phyloP scores from a whole-genome alignment of 2,329 filamentous ascomycete genomes.

The Neofusicoccum sp. region DNA sequence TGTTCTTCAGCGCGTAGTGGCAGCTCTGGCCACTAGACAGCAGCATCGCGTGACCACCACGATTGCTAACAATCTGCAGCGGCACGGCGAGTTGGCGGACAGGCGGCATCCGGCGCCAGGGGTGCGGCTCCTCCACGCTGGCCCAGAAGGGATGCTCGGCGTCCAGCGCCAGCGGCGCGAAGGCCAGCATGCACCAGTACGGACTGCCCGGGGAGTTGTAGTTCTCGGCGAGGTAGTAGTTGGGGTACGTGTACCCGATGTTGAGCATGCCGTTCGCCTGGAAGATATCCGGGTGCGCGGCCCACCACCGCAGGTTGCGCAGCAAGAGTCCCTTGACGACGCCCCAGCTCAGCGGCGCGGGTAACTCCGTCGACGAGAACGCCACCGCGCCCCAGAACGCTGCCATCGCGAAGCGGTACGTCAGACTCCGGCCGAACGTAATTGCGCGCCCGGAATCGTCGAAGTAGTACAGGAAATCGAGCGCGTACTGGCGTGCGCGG shows the following conservation, averaged over 20 bases:
- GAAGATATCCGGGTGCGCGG: conserved; percentile 74
- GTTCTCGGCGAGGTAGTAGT: conserved; percentile 81
- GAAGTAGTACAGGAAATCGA: conserved; percentile 76
- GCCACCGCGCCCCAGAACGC: conserved; percentile 80
- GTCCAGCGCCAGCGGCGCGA: conserved; percentile 72
- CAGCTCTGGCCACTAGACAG: conserved; percentile 75
- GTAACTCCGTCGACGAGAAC: conserved; percentile 74
- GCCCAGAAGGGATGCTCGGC: conserved; percentile 75
- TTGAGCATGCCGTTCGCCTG: conserved; percentile 73
- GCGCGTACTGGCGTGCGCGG: conserved; percentile 66
- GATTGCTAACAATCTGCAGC: conserved; percentile 70
- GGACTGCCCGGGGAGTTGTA: conserved; percentile 75
- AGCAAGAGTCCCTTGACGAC: conserved; percentile 76
- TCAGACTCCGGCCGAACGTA: conserved; percentile 76
- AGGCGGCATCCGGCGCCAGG: conserved; percentile 52
- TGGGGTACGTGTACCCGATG: conserved; percentile 77
- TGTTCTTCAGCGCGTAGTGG: conserved; percentile 79
- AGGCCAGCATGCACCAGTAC: conserved; percentile 80
- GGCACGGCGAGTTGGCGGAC: conserved; percentile 67
- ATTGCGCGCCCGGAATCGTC: conserved; percentile 71
- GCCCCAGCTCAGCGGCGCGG: conserved; percentile 73
- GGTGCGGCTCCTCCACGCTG: conserved; percentile 64
- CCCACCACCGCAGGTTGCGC: conserved; percentile 78
- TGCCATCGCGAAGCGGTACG: conserved; percentile 85
- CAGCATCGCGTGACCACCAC: conserved; percentile 75